Base-by-base conservation (phyloP, 2,329 filamentous ascomycete genomes). In the Hypocreales sp. region DNA sequence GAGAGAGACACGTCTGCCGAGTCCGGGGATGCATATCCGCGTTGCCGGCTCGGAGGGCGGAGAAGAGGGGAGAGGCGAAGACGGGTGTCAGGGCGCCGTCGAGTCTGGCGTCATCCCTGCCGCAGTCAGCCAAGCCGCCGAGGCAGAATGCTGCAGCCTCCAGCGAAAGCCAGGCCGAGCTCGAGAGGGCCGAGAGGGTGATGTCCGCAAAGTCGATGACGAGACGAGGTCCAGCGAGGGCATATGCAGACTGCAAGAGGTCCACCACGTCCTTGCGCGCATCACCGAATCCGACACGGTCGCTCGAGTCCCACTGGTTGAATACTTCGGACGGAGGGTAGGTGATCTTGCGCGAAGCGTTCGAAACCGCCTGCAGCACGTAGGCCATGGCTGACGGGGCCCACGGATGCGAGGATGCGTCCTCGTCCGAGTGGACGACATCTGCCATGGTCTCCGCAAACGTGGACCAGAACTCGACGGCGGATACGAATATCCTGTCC, bases 261-360 rank as follows among this genome's bases (percentile, higher is more conserved):
- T 92, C 81, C 27, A 69, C 65, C n/a, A 86, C 73, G 41, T 92
- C 82, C 38, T 79, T 74, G 17, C 82, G 66, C 25, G 81, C 81
- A 31, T 79, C 73, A 27, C 64, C 60, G 48, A 86, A 86, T 0
- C 64, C 71, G 27, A 66, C 63, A 21, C 69, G 68, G 19, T 80
- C 73, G 15, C 70, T 67, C 5, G 72, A 71, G 35, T 80, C 77
- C 81, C 81, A 87, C 0, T 60, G 56, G 17, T 61, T 58, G 25
- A 74, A 68, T 7, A 63, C 55, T 8, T 67, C 58, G 2, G 56
- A 40, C 1, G 70, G 55, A 4, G 80, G 78, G 35, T 79, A 79
- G 23, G 70, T 67, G 25, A 79, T 72, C 46, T 81, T 84, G 19
- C 58, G 60, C 61, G 72, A 79, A 32, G 72, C 71, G 38, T 69